These are phyloP conservation scores for Symbiodinium pilosum DNA, from an alignment of 73 alveolate species.

Conservation along the genomic window DNA sequence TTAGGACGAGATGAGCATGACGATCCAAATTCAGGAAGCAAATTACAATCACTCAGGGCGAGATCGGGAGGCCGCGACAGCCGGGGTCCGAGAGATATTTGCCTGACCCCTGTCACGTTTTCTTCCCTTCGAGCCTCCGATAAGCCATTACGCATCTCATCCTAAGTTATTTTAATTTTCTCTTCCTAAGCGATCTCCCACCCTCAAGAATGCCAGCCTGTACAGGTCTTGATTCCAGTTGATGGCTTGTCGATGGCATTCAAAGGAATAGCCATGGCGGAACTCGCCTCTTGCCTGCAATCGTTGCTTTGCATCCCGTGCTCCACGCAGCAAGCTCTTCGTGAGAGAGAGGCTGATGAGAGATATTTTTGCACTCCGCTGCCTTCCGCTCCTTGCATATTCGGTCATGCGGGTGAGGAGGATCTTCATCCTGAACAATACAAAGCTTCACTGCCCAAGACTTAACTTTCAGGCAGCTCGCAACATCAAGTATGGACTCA, in stretches of 20 bases:
- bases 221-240: constrained; percentile 84
- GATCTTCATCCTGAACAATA: constrained; percentile 31
- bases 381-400: constrained; percentile 65
- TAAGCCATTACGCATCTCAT: too few relatives aligned
- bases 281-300: constrained; percentile 87
- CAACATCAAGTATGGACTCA: not conserved
- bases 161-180: too few relatives aligned
- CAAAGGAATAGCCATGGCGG: constrained; percentile 28
- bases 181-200: not conserved
- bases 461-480: too few relatives aligned
- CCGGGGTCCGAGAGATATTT: not conserved
- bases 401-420: constrained; percentile 86
- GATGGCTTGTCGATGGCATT: constrained; percentile 53
- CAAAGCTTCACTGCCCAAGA: not conserved
- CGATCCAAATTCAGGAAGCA: too few relatives aligned
- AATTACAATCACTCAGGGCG: too few relatives aligned
- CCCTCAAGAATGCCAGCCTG: constrained; percentile 8
- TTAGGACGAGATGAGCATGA: too few relatives aligned
- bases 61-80: not conserved
- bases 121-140: too few relatives aligned
- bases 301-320: too few relatives aligned
- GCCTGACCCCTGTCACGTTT: not conserved
- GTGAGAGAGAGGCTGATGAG: too few relatives aligned
- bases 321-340: too few relatives aligned
- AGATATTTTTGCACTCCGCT: too few relatives aligned